These are phyloP conservation scores for Aspergillus awamori DNA, from an alignment of 2,329 filamentous ascomycete species.

Conservation along the genomic window DNA sequence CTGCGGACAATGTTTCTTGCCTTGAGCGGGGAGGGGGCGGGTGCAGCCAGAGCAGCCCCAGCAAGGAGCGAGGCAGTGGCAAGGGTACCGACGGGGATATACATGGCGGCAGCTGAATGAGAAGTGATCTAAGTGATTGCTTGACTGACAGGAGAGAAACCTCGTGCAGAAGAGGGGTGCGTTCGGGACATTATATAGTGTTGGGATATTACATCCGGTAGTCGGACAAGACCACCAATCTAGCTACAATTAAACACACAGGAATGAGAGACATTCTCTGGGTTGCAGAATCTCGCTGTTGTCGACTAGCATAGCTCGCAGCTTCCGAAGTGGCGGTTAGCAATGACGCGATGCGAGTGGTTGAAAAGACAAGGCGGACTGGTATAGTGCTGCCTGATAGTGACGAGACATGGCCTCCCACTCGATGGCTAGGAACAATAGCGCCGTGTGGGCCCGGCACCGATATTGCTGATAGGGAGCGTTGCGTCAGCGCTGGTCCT, in stretches of 20 bases:
- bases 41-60: neutral
- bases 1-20: neutral
- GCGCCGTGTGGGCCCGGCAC: neutral
- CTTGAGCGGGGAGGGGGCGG: constrained; percentile 4
- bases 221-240: neutral
- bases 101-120: neutral
- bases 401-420: neutral
- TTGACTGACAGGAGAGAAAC: neutral
- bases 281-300: neutral
- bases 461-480: constrained; percentile 10
- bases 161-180: neutral
- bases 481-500: constrained; percentile 2
- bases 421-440: neutral
- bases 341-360: neutral
- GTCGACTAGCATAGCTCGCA: neutral
- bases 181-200: neutral
- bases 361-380: neutral
- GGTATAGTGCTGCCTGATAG: constrained; percentile 2
- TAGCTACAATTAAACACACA: neutral
- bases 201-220: neutral
- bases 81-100: neutral
- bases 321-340: neutral
- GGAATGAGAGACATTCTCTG: neutral
- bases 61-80: constrained; percentile 2
- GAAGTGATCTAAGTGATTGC: neutral